Evolutionary conservation across 2,329 filamentous ascomycete genomes (phyloP).

Genomic region (Trichoderma endophyticum): DNA sequence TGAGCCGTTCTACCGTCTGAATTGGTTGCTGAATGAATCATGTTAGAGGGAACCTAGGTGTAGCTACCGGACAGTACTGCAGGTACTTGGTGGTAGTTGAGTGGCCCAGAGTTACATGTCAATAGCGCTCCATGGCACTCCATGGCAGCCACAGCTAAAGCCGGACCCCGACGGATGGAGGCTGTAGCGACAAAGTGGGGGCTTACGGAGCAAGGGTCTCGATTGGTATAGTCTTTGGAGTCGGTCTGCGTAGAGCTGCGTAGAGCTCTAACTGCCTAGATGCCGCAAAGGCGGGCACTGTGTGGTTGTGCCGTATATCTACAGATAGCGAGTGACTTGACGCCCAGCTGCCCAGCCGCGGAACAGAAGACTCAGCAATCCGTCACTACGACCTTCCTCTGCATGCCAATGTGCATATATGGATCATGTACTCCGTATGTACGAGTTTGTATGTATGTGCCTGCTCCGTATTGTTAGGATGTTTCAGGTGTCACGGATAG

Average conservation of each 20-base stretch:
- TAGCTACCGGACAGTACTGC: background rate
- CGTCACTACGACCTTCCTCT: slow-evolving; percentile 1
- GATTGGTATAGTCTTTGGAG: background rate
- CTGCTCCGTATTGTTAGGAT: background rate
- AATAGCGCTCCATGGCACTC: background rate
- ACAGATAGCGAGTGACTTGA: background rate
- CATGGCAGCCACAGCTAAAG: background rate
- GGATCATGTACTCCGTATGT: background rate
- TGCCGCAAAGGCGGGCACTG: background rate
- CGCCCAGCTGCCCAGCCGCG: background rate
- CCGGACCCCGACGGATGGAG: background rate
- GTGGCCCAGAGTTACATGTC: too few relatives aligned
- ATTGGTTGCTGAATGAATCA: background rate
- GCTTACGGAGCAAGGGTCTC: slow-evolving; percentile 3
- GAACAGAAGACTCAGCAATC: background rate
- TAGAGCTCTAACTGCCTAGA: background rate
- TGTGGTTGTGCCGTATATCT: background rate
- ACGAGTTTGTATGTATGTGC: background rate
- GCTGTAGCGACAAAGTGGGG: background rate
- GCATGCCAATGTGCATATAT: background rate
- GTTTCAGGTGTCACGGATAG: slow-evolving; percentile 2
- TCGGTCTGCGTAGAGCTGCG: background rate
- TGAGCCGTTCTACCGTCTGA: background rate
- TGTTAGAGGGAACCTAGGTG: background rate
- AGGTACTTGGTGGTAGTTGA: background rate